phyloP scores from a whole-genome alignment of 169 alveolate genomes.

The Cryptosporidium parvum region DNA sequence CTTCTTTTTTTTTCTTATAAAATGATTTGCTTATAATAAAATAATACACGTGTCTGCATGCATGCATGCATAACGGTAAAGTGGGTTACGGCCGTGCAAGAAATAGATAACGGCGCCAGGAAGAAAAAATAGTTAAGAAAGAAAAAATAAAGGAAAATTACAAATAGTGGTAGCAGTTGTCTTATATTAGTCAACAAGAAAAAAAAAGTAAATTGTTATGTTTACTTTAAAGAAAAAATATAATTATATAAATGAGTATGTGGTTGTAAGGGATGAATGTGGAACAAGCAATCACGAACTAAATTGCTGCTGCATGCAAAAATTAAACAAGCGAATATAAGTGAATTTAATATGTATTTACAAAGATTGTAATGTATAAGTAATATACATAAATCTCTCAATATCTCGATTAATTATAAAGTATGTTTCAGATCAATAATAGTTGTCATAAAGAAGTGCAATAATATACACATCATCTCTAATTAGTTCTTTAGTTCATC shows the following conservation, averaged over 20 bases:
- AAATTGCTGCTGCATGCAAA: not conserved
- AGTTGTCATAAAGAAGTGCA: not conserved
- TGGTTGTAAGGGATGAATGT: not conserved
- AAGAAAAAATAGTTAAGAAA: not conserved
- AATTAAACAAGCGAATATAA: not conserved
- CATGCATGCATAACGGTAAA: not conserved
- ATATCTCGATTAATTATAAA: slow-evolving; percentile 1
- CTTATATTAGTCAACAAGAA: not conserved
- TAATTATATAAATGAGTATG: slow-evolving; percentile 10
- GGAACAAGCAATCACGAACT: not conserved
- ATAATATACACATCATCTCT: not conserved
- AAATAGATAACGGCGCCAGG: not conserved
- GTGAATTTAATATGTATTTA: not conserved
- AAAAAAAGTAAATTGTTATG: not conserved
- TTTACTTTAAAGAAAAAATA: not conserved
- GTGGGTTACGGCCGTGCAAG: not conserved
- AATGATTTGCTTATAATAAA: too few species aligned
- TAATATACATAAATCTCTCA: not conserved
- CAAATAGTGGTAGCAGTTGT: not conserved
- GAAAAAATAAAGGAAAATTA: not conserved
- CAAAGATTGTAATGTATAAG: not conserved
- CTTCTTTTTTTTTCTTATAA: too few species aligned
- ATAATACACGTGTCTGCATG: not conserved
- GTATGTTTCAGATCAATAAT: not conserved
- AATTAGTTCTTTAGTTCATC: slow-evolving; percentile 33